Percentiles rank a stretch among this genome's conserved stretches.
Evolutionary conservation across 176 grass and related monocot genomes (phyloP).

Genomic region (Oryza coarctata): DNA sequence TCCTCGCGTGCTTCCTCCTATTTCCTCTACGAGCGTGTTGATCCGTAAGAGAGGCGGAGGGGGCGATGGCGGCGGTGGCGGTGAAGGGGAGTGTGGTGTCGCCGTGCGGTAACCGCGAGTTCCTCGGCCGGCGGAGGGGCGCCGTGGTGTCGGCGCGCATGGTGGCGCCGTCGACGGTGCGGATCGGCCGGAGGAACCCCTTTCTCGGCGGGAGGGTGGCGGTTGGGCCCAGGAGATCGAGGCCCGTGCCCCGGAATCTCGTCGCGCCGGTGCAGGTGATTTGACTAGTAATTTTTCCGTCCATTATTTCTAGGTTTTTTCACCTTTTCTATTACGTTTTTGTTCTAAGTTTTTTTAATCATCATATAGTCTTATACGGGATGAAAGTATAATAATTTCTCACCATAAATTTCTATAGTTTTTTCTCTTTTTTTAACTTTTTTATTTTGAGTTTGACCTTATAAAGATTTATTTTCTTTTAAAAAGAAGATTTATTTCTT

Average conservation of each 20-base stretch:
- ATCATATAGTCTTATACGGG: too few relatives aligned
- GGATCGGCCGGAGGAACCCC: constrained; percentile 37
- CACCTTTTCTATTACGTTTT: neutral
- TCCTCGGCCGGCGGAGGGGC: constrained; percentile 33
- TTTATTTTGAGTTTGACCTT: neutral
- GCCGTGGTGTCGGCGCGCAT: constrained; percentile 38
- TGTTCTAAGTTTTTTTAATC: too few relatives aligned
- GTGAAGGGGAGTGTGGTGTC: constrained; percentile 39
- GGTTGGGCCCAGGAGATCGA: constrained; percentile 42
- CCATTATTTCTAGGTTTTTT: neutral
- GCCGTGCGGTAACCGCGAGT: constrained; percentile 1
- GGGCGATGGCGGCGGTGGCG: constrained; percentile 41
- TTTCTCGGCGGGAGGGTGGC: constrained; percentile 59
- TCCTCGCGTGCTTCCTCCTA: neutral
- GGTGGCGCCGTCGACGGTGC: constrained; percentile 27
- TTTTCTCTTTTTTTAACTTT: too few relatives aligned
- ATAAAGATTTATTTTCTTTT: neutral
- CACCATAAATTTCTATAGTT: too few relatives aligned
- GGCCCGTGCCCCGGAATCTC: constrained; percentile 26
- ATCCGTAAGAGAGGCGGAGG: constrained; percentile 9
- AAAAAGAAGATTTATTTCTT: too few relatives aligned
- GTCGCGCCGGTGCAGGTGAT: constrained; percentile 55
- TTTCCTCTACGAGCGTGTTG: neutral
- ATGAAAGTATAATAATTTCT: too few relatives aligned
- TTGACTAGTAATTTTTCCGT: neutral